Conservation (phyloP, 2,329 filamentous ascomycete species). For the Diaporthe nobilis region DNA sequence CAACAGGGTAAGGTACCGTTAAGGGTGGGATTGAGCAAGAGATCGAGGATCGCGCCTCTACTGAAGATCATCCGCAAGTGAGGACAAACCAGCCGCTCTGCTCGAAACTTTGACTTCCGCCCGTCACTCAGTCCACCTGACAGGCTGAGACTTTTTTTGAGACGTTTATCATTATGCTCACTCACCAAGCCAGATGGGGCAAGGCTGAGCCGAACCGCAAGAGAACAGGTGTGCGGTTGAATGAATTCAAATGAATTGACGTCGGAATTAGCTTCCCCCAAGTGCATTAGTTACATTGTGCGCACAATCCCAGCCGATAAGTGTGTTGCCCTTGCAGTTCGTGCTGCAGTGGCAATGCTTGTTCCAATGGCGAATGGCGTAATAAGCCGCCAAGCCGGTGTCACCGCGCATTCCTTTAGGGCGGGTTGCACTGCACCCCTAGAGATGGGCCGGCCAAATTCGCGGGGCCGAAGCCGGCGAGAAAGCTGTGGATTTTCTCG, state of each 20-base stretch:
- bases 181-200: background rate
- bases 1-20: constrained; percentile 57
- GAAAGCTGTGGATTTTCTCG: constrained; percentile 30
- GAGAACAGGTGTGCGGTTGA: background rate
- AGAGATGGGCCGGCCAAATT: constrained; percentile 8
- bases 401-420: background rate
- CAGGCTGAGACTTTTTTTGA: background rate
- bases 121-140: background rate
- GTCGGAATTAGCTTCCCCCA: background rate
- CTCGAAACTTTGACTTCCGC: background rate
- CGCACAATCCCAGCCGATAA: background rate
- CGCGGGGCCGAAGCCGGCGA: constrained; percentile 31
- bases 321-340: constrained; percentile 20
- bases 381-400: constrained; percentile 22
- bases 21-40: constrained; percentile 67
- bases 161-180: background rate
- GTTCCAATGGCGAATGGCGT: constrained; percentile 1
- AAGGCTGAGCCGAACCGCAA: background rate
- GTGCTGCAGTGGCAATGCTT: constrained; percentile 17
- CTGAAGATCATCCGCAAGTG: constrained; percentile 63
- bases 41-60: constrained; percentile 64
- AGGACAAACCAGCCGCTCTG: background rate
- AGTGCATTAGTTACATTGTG: constrained; percentile 8
- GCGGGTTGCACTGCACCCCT: background rate
- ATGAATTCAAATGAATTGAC: background rate